phyloP scores from a whole-genome alignment of 352 stramenopile genomes.

The Phytophthora melonis region DNA sequence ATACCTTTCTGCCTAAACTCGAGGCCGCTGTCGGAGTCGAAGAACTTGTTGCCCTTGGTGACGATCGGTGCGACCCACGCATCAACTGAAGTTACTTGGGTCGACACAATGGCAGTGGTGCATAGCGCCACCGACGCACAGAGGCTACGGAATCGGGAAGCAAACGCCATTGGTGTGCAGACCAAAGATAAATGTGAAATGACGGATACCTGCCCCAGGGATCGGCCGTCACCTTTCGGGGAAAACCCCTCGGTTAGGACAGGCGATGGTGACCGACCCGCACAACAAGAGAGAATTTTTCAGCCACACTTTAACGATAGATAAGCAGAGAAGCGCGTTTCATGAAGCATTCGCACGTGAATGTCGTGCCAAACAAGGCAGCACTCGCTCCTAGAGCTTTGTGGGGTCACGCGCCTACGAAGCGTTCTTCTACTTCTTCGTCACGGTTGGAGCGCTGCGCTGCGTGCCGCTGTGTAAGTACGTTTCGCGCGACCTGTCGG shows the following conservation, averaged over 20 bases:
- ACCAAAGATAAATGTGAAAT: background rate
- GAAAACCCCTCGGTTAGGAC: background rate
- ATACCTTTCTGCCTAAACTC: slow-evolving; percentile 83
- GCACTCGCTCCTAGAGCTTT: too few species aligned
- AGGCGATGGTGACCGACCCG: background rate
- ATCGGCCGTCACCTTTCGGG: background rate
- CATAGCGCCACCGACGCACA: background rate
- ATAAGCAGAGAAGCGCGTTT: background rate
- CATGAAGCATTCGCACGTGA: too few species aligned
- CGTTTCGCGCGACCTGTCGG: background rate
- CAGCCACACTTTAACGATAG: too few species aligned
- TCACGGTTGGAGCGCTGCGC: background rate
- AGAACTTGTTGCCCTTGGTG: slow-evolving; percentile 89
- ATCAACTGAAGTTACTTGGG: slow-evolving; percentile 6
- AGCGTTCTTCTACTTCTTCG: background rate
- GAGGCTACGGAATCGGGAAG: slow-evolving; percentile 43
- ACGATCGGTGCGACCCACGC: slow-evolving; percentile 63
- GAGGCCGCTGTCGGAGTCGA: slow-evolving; percentile 64
- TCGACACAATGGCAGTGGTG: background rate
- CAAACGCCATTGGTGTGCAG: slow-evolving; percentile 20
- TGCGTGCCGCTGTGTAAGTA: background rate
- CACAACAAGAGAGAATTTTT: too few species aligned
- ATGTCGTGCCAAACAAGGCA: background rate
- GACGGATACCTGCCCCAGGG: background rate
- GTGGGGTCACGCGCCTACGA: background rate